Percentiles rank a stretch among this genome's conserved stretches.
Conservation (phyloP, 1,139 yeast species). For the Pichia sp. region DNA sequence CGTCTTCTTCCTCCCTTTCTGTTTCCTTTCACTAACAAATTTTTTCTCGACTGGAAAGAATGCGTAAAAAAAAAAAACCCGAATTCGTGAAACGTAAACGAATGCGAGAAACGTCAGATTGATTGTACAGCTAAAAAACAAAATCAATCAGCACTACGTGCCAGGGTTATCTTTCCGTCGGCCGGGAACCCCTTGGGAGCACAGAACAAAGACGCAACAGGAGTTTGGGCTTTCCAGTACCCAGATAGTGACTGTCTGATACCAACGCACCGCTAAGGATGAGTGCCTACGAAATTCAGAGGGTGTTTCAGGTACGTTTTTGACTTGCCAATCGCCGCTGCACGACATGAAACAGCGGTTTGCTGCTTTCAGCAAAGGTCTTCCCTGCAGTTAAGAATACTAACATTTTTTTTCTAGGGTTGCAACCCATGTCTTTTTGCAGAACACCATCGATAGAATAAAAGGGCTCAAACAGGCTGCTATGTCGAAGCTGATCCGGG, state of each 20-base stretch:
- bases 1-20: neutral
- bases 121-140: neutral
- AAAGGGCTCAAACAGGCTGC: neutral
- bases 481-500: neutral
- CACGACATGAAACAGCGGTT: neutral
- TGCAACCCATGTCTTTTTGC: neutral
- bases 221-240: neutral
- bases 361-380: neutral
- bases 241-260: neutral
- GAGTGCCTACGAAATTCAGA: neutral
- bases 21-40: neutral
- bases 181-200: neutral
- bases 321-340: neutral
- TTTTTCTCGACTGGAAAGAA: neutral
- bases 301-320: neutral
- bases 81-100: neutral
- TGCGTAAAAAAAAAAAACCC: neutral
- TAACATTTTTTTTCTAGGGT: neutral
- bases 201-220: neutral
- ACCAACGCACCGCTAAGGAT: neutral
- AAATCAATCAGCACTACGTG: neutral
- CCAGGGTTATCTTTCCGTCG: too few relatives aligned
- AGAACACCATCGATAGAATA: constrained; percentile 11
- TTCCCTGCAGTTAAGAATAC: neutral
- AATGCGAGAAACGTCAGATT: neutral